Evolutionary conservation across 768 basidiomycete genomes (phyloP), one percentile per base, ranked within the genome.

Genomic region (Chlorophyllum brunneum): DNA sequence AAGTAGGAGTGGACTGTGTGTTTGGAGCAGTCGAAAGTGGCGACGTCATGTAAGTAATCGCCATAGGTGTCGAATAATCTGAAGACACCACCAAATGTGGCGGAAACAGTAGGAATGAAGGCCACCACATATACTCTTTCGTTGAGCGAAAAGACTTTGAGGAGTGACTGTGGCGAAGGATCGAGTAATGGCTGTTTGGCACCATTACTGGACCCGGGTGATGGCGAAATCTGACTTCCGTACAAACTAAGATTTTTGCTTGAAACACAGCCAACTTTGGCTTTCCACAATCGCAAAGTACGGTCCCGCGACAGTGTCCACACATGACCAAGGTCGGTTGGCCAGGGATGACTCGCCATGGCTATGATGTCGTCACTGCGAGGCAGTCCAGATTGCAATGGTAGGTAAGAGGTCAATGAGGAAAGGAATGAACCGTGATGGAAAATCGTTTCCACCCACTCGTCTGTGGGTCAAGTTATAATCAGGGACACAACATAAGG

Each of bases 281-380:
- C 76, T 57, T 88, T 86, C 94, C 94, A 98, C 37, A 89, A 73
- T 33, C 92, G 80, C 36, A 98, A 73, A 29, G 84, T 86, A 49
- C 88, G 79, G 71, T 97, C 92, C 49, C 92, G 78, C 7, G 94
- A 93, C 36, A 98, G 76, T 1, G 92, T 86, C 81, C 91, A 95
- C 18, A 86, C 71, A 59, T 88, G 76, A 30, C 76, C 79, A 51
- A 88, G 74, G 62, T 88, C 87, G 11, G 85, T 86, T 15, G 88
- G 88, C 69, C 83, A 86, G 36, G 86, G 81, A 65, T 85, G 78
- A 38, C 82, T 83, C 5, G 88, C 80, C 34, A 91, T 72, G 38
- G 88, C 82, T 41, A 93, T 72, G 43, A 89, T 82, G 54, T 86
- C 81, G 16, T 80, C 70, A 5, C 77, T 75, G 44, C 74, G 69